Base-by-base conservation (phyloP, 73 alveolate species). In the Breviolum minutum region DNA sequence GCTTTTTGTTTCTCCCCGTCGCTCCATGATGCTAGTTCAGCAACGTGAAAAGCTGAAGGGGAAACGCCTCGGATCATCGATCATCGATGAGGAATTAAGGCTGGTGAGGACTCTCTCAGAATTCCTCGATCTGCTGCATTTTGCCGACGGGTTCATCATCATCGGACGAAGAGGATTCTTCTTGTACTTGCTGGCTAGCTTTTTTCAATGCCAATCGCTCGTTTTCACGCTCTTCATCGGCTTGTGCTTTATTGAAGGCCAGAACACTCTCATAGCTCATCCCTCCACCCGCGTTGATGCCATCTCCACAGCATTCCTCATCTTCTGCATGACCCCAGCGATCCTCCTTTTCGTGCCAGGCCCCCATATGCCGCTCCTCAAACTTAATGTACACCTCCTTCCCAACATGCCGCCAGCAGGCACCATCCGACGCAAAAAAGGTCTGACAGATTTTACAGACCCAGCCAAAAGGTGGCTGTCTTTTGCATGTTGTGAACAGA, bases 401-500 rank as follows among this genome's bases (percentile, higher is more conserved):
- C 48, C 98, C 98, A 26, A 92, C 98, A 27, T 92, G 98, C 54
- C 98, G 98, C 98, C 98, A 92, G 79, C 90, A 73, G 22, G 77
- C 81, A 6, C 98, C 98, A 76, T 92, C 98, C 16, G 98, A 48
- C 7, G 98, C 81, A 30, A 92, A 92, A 64, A 92, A 92, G 90
- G 62, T 74, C 64, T 79, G 87, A 40, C 98, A 92, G n/a, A 92
- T 92, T 80, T 92, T 92, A 68, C 98, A 92, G 69, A 60, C 81
- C 98, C 98, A 92, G 8, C 98, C 98, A n/a, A 92, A 92, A 7
- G 98, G 98, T 14, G 98, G 98, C 89, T 92, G 98, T 48, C 98
- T 40, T 27, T 92, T 92, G 98, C 98, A 92, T 69, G 89, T 61
- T n/a, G 98, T 92, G 81, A 92, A 92, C 27, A 92, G 66, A 80